These are phyloP conservation scores for Phytophthora megakarya DNA, from an alignment of 352 stramenopile genomes.

Conservation along the genomic window DNA sequence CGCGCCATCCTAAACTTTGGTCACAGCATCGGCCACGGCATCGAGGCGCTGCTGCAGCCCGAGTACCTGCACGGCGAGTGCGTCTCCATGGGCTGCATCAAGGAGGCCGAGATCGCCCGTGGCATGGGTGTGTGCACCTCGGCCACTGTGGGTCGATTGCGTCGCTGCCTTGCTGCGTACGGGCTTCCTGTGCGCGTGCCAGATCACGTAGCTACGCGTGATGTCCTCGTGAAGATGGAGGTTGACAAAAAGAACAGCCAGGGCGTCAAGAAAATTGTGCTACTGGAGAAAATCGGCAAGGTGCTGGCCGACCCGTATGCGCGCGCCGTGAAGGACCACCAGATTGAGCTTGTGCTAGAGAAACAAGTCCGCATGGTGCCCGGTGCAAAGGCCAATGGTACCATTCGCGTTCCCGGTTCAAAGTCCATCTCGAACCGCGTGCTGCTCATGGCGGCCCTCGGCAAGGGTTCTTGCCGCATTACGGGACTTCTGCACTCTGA, in stretches of 20 bases:
- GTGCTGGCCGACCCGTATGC: conserved; percentile 75
- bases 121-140: conserved; percentile 76
- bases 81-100: conserved; percentile 96
- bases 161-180: conserved; percentile 71
- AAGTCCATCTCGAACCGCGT: conserved; percentile 99
- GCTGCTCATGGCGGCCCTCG: conserved; percentile 95
- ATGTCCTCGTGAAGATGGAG: conserved; percentile 85
- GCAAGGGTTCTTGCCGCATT: conserved; percentile 78
- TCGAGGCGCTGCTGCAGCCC: conserved; percentile 96
- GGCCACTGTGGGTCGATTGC: conserved; percentile 70
- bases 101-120: conserved; percentile 94
- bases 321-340: conserved; percentile 65
- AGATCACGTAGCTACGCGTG: conserved; percentile 52
- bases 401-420: conserved; percentile 92
- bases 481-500: conserved; percentile 96
- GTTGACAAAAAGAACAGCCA: conserved; percentile 89
- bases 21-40: conserved; percentile 99
- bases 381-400: conserved; percentile 47
- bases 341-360: conserved; percentile 81
- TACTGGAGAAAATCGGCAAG: conserved; percentile 74
- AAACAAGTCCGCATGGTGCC: conserved; percentile 73
- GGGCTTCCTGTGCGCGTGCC: conserved; percentile 73
- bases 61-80: conserved; percentile 97
- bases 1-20: conserved; percentile 98
- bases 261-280: conserved; percentile 82